A percentile compares a stretch with the other conserved stretches of the same genome.
Conservation (phyloP, 768 basidiomycete species). For the Phlegmacium glaucopus region DNA sequence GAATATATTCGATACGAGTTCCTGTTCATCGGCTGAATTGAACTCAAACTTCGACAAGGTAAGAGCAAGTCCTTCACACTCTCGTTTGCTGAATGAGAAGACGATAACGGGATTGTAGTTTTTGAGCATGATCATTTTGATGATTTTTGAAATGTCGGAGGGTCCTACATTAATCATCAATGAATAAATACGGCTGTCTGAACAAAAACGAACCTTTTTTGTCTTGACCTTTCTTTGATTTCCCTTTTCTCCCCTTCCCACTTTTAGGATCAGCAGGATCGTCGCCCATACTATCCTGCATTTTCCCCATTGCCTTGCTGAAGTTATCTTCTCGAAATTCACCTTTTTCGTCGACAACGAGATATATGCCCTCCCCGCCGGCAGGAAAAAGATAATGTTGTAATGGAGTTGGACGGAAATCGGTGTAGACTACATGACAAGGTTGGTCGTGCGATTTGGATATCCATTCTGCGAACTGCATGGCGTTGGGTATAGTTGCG, state of each 20-base stretch:
- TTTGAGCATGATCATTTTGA: conserved; percentile 97
- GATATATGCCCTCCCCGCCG: conserved; percentile 94
- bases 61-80: conserved; percentile 92
- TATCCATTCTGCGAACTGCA: conserved; percentile 99
- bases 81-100: conserved; percentile 97
- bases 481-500: conserved; percentile 98
- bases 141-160: conserved; percentile 95
- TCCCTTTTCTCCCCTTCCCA: conserved; percentile 89
- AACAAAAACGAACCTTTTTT: conserved; percentile 66
- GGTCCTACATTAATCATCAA: conserved; percentile 46
- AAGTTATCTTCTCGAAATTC: conserved; percentile 98
- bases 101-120: conserved; percentile 98
- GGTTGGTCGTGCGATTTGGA: conserved; percentile 96
- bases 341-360: conserved; percentile 98
- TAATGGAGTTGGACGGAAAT: conserved; percentile 96
- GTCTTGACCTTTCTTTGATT: conserved; percentile 84
- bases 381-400: conserved; percentile 98
- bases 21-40: conserved; percentile 90
- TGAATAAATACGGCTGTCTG: neutral
- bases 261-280: conserved; percentile 85
- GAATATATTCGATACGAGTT: conserved; percentile 84
- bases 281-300: conserved; percentile 81
- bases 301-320: conserved; percentile 93
- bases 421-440: conserved; percentile 98
- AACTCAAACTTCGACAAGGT: conserved; percentile 95